Conservation (phyloP, 768 basidiomycete genomes). For the Aureoboletus auriporus region DNA sequence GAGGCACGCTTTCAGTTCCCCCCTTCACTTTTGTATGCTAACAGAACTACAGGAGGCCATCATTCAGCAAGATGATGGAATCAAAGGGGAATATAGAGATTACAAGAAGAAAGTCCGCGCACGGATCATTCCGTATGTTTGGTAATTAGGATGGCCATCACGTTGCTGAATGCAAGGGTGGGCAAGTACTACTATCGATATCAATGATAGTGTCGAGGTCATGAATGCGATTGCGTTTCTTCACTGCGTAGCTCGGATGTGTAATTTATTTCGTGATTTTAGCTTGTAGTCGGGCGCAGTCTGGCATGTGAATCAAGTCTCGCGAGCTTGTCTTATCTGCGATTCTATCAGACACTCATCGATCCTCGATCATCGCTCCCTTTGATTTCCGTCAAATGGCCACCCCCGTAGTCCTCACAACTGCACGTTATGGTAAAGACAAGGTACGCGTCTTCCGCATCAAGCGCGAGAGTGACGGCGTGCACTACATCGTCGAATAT, state of each 20-base stretch:
- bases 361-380: too few relatives aligned
- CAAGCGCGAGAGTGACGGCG: constrained; percentile 56
- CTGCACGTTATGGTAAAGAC: constrained; percentile 83
- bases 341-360: background rate
- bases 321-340: too few relatives aligned
- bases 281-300: too few relatives aligned
- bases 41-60: constrained; percentile 17
- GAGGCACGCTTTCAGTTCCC: constrained; percentile 14
- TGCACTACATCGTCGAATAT: constrained; percentile 82
- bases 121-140: constrained; percentile 21
- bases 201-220: too few relatives aligned
- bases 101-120: constrained; percentile 23
- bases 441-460: constrained; percentile 83
- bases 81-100: constrained; percentile 13
- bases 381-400: constrained; percentile 25
- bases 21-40: background rate
- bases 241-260: too few relatives aligned
- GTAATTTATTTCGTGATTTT: too few relatives aligned
- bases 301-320: too few relatives aligned
- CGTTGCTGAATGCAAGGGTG: too few relatives aligned
- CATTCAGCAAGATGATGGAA: constrained; percentile 16
- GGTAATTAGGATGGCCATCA: background rate
- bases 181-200: too few relatives aligned
- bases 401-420: constrained; percentile 29
- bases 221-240: too few relatives aligned